phyloP scores from a whole-genome alignment of 441 rosid species.

The Gossypium schwendimanii region DNA sequence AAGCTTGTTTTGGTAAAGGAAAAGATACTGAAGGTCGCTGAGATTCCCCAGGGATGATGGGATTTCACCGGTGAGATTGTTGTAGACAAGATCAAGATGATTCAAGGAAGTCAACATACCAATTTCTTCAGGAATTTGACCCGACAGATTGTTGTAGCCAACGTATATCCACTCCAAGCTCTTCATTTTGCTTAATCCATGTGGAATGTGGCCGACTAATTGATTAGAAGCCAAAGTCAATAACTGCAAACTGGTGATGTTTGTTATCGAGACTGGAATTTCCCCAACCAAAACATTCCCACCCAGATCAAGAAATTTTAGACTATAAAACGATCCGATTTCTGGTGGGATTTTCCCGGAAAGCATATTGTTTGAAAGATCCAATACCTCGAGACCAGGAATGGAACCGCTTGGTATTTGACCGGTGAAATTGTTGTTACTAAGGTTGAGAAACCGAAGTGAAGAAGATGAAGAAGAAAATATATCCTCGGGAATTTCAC shows the following conservation, averaged over 20 bases:
- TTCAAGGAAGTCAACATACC: slow-evolving; percentile 44
- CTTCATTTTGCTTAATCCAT: slow-evolving; percentile 40
- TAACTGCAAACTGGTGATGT: slow-evolving; percentile 43
- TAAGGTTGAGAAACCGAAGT: slow-evolving; percentile 58
- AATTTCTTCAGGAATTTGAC: slow-evolving; percentile 58
- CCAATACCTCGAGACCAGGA: slow-evolving; percentile 44
- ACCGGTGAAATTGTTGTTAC: slow-evolving; percentile 79
- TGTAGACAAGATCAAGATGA: slow-evolving; percentile 86
- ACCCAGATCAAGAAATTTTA: slow-evolving; percentile 66
- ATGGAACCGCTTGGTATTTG: slow-evolving; percentile 29
- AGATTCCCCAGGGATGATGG: slow-evolving; percentile 63
- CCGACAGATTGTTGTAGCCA: slow-evolving; percentile 80
- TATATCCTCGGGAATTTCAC: slow-evolving; percentile 39
- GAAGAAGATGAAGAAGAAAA: slow-evolving; percentile 48
- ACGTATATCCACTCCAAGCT: slow-evolving; percentile 72
- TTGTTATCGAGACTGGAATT: slow-evolving; percentile 44
- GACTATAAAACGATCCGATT: slow-evolving; percentile 45
- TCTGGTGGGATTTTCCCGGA: slow-evolving; percentile 43
- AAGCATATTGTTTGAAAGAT: slow-evolving; percentile 75
- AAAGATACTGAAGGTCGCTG: slow-evolving; percentile 48
- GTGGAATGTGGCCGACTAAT: slow-evolving; percentile 50
- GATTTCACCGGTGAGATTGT: slow-evolving; percentile 67
- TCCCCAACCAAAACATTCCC: slow-evolving; percentile 63
- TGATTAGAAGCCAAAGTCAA: slow-evolving; percentile 81
- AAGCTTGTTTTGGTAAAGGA: slow-evolving; percentile 75